Evolutionary conservation across 2,329 filamentous ascomycete genomes (phyloP).

Genomic region (Dactylellina parvicollis): DNA sequence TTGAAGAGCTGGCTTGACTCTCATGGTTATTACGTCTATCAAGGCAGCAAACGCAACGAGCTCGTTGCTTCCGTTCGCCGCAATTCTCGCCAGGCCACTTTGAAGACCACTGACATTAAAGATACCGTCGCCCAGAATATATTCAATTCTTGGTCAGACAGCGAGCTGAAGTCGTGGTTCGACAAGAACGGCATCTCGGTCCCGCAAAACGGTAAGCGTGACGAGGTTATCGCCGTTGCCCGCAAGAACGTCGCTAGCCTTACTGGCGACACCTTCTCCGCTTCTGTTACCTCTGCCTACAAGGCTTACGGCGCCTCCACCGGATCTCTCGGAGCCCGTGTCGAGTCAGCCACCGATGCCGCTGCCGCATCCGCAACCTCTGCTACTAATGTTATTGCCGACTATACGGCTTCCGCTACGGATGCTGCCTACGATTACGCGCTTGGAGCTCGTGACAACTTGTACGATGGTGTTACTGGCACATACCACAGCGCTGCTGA

Average conservation of each 20-base stretch:
- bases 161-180: constrained; percentile 87
- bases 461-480: constrained; percentile 48
- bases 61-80: constrained; percentile 89
- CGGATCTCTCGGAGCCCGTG: constrained; percentile 59
- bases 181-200: constrained; percentile 91
- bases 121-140: constrained; percentile 81
- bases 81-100: constrained; percentile 81
- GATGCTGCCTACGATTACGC: constrained; percentile 74
- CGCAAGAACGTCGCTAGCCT: constrained; percentile 84
- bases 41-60: constrained; percentile 84
- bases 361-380: constrained; percentile 56
- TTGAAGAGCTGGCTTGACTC: constrained; percentile 81
- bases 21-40: constrained; percentile 84
- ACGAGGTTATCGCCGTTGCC: constrained; percentile 87
- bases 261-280: constrained; percentile 71
- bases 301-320: constrained; percentile 62
- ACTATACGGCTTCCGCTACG: constrained; percentile 61
- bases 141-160: constrained; percentile 89
- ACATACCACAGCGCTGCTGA: constrained; percentile 70
- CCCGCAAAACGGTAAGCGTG: constrained; percentile 88
- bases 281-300: constrained; percentile 59
- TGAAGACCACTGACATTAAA: constrained; percentile 76
- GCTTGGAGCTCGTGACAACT: constrained; percentile 74
- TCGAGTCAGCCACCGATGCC: constrained; percentile 42
- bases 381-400: constrained; percentile 68